Conservation (phyloP, 2,329 filamentous ascomycete genomes). For the Leptosphaerulina australis region DNA sequence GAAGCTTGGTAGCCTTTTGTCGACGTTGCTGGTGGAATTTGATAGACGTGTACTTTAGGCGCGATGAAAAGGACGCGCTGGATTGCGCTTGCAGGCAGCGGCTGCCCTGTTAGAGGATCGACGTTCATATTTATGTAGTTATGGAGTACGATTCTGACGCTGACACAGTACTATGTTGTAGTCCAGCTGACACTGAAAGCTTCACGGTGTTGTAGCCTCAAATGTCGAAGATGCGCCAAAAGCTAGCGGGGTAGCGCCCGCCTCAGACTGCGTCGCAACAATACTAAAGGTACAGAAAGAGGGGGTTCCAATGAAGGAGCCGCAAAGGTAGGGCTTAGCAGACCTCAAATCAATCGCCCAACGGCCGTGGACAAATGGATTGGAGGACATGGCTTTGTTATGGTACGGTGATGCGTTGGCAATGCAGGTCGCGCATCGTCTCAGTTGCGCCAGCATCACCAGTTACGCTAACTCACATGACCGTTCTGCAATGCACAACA, state of each 20-base stretch:
- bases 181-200: not conserved
- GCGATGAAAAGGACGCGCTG: slow-evolving; percentile 83
- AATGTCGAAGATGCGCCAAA: slow-evolving; percentile 10
- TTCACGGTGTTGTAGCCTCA: slow-evolving; percentile 6
- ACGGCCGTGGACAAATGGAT: slow-evolving; percentile 39
- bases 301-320: slow-evolving; percentile 27
- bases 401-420: slow-evolving; percentile 46
- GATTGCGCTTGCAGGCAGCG: slow-evolving; percentile 76
- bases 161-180: not conserved
- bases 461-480: slow-evolving; percentile 18
- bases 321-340: slow-evolving; percentile 28
- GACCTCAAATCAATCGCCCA: slow-evolving; percentile 28
- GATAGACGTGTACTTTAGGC: slow-evolving; percentile 79
- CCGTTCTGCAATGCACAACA: slow-evolving; percentile 16
- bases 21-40: slow-evolving; percentile 78
- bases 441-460: slow-evolving; percentile 9
- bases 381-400: slow-evolving; percentile 35
- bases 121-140: slow-evolving; percentile 59
- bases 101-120: slow-evolving; percentile 72
- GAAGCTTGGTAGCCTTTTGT: slow-evolving; percentile 80
- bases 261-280: slow-evolving; percentile 9
- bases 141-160: not conserved
- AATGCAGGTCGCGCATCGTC: slow-evolving; percentile 27
- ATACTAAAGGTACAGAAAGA: slow-evolving; percentile 17
- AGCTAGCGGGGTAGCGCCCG: slow-evolving; percentile 27